Evolutionary conservation across 1,284 basidiomycete species (phyloP), one percentile per base, ranked within the genome.

Genomic region (Ustilago shanxiensis): DNA sequence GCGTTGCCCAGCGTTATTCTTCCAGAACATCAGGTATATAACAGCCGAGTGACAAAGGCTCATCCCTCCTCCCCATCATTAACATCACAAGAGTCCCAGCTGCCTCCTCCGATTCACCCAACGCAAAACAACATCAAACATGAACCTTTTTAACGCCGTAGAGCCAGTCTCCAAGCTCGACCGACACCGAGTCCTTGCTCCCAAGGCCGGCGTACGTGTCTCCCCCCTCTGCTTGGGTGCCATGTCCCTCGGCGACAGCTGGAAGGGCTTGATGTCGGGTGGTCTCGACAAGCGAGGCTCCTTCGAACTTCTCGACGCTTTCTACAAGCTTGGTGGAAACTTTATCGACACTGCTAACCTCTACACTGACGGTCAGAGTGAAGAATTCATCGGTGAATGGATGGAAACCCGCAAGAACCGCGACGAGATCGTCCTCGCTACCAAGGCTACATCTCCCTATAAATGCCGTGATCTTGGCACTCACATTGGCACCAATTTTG

Each of bases 381-480:
- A 91, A 72, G 79, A 83, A 45, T 88, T 90, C 65, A 88, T 91
- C 39, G 90, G 90, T 1, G 89, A 90, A 80, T 91, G 90, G 90
- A 88, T 87, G 45, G 88, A 89, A 60, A 53, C 79, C 11, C 86
- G 89, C 6, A 88, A 87, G 0, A 89, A 88, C 41, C 87, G 90
- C 9, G 89, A 91, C 73, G 89, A 90, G 64, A 84, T 89, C 28
- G 84, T 90, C 57, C 86, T 90, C 51, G 89, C 89, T 1, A 90
- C 89, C 13, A 90, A 91, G 84, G 89, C 87, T 75, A 84, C 88
- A 1, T 83, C 85, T 10, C 80, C 85, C 66, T 88, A 75, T 67
- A 68, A 72, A 24, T 20, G 39, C 10, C 54, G 66, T 4, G 67
- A 65, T n/a, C 47, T 57, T 6, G 66, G 71, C 71, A 79, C 44